Conservation (phyloP, 176 grass and related monocot species). For the Aegilops sharonensis region DNA sequence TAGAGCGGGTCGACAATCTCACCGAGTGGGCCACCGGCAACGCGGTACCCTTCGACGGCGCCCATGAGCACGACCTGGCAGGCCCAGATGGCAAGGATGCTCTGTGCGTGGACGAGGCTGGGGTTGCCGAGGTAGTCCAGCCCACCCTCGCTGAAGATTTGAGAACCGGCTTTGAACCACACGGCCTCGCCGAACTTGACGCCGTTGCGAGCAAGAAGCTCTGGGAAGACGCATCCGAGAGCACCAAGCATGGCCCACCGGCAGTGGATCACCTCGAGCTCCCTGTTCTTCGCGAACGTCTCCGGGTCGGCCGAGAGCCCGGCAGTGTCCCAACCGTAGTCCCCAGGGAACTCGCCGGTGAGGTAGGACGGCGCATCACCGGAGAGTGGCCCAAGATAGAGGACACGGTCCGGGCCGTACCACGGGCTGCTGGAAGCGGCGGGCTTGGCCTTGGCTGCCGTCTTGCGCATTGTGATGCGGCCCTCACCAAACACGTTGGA, state of each 20-base stretch:
- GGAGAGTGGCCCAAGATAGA: not conserved
- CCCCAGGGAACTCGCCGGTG: not conserved
- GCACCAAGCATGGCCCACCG: not conserved
- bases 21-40: constrained; percentile 6
- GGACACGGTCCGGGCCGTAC: not conserved
- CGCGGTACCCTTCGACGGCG: constrained; percentile 23
- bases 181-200: not conserved
- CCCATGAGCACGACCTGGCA: constrained; percentile 41
- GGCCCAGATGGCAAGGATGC: constrained; percentile 67
- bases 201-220: not conserved
- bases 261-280: not conserved
- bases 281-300: not conserved
- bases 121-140: constrained; percentile 67
- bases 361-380: not conserved
- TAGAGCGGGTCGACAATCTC: constrained; percentile 34
- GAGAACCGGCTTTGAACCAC: constrained; percentile 1
- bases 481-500: constrained; percentile 42
- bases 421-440: not conserved
- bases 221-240: not conserved
- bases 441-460: not conserved
- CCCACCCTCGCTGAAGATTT: constrained; percentile 40
- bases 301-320: not conserved
- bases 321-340: not conserved
- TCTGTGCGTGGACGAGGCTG: constrained; percentile 58
- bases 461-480: constrained; percentile 10